These are phyloP conservation scores for Boechera divaricarpa DNA, from an alignment of 345 rosid genomes.

Conservation along the genomic window DNA sequence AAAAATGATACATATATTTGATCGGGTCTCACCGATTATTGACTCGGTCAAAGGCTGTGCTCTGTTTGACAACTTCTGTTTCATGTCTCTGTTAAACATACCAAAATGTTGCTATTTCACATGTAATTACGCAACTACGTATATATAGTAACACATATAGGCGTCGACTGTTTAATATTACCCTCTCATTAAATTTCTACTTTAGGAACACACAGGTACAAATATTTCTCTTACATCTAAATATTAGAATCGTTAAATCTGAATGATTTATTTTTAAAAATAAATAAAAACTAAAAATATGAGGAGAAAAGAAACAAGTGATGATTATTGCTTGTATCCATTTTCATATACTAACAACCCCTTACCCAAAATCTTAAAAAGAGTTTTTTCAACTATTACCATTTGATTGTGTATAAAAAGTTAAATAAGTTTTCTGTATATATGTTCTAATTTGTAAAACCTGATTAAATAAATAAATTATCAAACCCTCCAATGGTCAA, in stretches of 20 bases:
- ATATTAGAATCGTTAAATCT: neutral
- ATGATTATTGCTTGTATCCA: neutral
- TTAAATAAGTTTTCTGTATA: neutral
- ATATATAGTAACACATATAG: neutral
- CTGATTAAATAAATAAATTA: neutral
- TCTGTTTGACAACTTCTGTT: constrained; percentile 37
- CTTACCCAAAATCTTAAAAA: constrained; percentile 8
- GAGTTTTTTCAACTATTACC: neutral
- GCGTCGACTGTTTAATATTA: constrained; percentile 1
- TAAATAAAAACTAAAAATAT: neutral
- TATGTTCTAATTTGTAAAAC: neutral
- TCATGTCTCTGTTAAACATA: constrained; percentile 32
- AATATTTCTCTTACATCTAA: neutral
- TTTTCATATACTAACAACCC: constrained; percentile 22
- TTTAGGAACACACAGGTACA: constrained; percentile 1
- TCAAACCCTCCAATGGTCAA: neutral
- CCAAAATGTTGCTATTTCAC: constrained; percentile 26
- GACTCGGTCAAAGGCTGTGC: constrained; percentile 40
- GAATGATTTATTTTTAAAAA: neutral
- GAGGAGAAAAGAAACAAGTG: neutral
- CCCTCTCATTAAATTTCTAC: constrained; percentile 19
- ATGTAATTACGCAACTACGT: constrained; percentile 35
- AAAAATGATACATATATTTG: neutral
- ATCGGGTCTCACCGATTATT: constrained; percentile 27
- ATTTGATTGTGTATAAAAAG: neutral